Base-by-base conservation (phyloP, 257 asterid species). In the Scutellaria minor region DNA sequence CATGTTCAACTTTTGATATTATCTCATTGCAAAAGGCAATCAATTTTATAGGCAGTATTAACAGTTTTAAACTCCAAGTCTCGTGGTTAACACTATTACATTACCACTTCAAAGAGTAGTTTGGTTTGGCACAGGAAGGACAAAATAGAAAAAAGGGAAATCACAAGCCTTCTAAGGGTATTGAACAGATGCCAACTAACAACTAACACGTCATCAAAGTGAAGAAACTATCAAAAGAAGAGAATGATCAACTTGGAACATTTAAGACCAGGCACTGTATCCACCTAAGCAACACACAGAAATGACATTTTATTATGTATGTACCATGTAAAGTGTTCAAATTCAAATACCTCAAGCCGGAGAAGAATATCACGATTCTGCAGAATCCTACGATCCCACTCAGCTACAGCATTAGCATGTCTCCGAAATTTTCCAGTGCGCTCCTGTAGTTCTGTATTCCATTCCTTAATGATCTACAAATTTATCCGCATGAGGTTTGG, bases 331-430 rank as follows among this genome's bases (percentile, higher is more conserved):
- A 55, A 60, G 50, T 7, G 65, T 37, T 12, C n/a, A 63, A 67
- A 65, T 37, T 12, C n/a, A 63, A 67, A 66, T 72, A 95, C 99
- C 99, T 95, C 99, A 56, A 95, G 98, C 83, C 58, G 84, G 44
- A 92, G 85, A 75, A 95, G 97, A 78, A 95, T 85, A 75, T 92
- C 96, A 51, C 99, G 99, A 78, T 95, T 95, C 76, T 90, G 97
- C 71, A 95, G 81, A 81, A 95, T 89, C 82, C 92, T 87, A 50
- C 85, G 88, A 79, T 95, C 99, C 99, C 99, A 95, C 74, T 88
- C 98, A 66, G 98, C 99, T 59, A 95, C 86, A 61, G 96, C 97
- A 85, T 83, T 90, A 79, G 98, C 98, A 76, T 95, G 96, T 77
- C 90, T 95, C 71, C 87, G 89, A 78, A 95, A 95, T 74, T 87